phyloP scores from a whole-genome alignment of 148 eudicot species.

The Nepenthes mirabilis region DNA sequence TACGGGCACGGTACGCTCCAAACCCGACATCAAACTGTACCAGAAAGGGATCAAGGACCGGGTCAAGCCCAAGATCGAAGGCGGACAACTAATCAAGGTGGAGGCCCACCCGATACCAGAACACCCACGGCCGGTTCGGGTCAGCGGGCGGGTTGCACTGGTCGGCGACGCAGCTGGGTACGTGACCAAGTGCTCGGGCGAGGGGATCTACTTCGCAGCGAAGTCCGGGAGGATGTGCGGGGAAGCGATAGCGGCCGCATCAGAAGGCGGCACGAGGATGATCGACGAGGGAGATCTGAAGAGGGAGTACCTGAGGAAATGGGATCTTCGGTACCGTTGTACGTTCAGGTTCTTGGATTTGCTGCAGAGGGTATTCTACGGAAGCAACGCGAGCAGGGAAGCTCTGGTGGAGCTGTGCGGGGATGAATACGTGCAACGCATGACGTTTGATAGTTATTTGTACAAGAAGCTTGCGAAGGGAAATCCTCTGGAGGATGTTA shows the following conservation, averaged over 20 bases:
- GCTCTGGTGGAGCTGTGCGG: slow-evolving; percentile 93
- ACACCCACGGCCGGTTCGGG: slow-evolving; percentile 73
- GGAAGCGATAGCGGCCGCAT: slow-evolving; percentile 53
- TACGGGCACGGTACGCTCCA: slow-evolving; percentile 61
- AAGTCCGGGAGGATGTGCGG: slow-evolving; percentile 82
- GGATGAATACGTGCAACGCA: slow-evolving; percentile 88
- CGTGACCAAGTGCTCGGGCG: slow-evolving; percentile 89
- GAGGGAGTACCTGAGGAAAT: slow-evolving; percentile 72
- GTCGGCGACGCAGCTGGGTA: slow-evolving; percentile 94
- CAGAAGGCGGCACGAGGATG: slow-evolving; percentile 68
- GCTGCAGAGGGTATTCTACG: slow-evolving; percentile 73
- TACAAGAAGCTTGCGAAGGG: slow-evolving; percentile 75
- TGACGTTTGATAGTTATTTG: slow-evolving; percentile 96
- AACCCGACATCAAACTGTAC: slow-evolving; percentile 42
- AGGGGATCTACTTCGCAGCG: slow-evolving; percentile 89
- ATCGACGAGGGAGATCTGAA: slow-evolving; percentile 51
- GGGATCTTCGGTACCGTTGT: slow-evolving; percentile 54
- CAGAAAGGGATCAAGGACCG: slow-evolving; percentile 48
- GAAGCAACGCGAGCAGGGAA: slow-evolving; percentile 65
- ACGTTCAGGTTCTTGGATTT: slow-evolving; percentile 73
- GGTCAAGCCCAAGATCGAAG: slow-evolving; percentile 39
- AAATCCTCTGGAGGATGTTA: slow-evolving; percentile 50
- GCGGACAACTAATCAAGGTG: slow-evolving; percentile 64
- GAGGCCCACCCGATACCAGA: slow-evolving; percentile 98
- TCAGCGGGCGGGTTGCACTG: slow-evolving; percentile 64